These are phyloP conservation scores for Biscogniauxia sp. DNA, from an alignment of 2,329 filamentous ascomycete genomes.

Conservation along the genomic window DNA sequence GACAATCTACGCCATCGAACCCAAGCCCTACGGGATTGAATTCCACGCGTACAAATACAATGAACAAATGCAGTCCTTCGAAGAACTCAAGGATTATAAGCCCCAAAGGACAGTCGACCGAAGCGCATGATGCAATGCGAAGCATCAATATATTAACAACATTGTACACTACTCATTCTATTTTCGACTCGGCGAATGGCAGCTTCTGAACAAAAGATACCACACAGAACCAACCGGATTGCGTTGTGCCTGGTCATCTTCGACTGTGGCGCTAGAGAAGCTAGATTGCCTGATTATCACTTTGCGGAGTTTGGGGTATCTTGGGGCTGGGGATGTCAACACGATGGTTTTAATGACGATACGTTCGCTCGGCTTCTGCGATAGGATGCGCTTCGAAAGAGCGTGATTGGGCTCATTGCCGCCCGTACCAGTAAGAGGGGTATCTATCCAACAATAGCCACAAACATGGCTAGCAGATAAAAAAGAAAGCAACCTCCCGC, in stretches of 20 bases:
- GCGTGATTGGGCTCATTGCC: neutral
- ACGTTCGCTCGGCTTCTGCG: neutral
- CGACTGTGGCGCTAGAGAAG: neutral
- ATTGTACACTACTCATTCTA: neutral
- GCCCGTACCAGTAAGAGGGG: neutral
- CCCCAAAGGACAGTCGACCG: conserved; percentile 57
- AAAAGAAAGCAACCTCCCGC: too few relatives aligned
- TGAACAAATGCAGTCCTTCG: conserved; percentile 73
- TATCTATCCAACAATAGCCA: neutral
- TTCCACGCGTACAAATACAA: conserved; percentile 96
- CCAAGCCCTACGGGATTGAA: conserved; percentile 95
- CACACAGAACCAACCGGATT: neutral
- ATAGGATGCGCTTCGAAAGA: neutral
- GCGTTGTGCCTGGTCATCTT: neutral
- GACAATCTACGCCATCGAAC: conserved; percentile 91
- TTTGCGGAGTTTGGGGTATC: neutral
- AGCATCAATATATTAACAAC: neutral
- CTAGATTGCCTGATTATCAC: neutral
- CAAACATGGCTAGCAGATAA: neutral
- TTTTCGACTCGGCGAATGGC: neutral
- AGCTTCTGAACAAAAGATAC: neutral
- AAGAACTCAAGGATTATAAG: conserved; percentile 81
- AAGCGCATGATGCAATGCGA: conserved; percentile 27
- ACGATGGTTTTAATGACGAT: neutral
- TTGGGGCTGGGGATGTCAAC: neutral